Conservation (phyloP, 2,329 filamentous ascomycete genomes). For the Cytospora paraplurivora region DNA sequence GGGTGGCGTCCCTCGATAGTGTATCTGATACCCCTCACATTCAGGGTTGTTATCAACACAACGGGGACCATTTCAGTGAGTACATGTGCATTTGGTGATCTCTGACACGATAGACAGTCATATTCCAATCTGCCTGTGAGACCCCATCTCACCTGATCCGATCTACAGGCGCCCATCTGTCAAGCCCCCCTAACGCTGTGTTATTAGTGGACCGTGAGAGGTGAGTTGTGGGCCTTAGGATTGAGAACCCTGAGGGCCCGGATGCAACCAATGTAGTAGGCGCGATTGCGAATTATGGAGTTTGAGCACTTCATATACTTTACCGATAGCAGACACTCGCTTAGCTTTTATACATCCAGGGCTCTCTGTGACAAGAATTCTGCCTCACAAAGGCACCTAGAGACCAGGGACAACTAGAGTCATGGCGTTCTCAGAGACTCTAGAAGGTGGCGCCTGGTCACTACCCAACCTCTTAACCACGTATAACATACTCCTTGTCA, state of each 20-base stretch:
- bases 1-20: no score
- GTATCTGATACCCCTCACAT: no score
- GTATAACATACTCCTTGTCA: neutral
- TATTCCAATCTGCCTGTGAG: neutral
- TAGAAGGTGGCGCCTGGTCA: constrained; percentile 10
- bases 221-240: neutral
- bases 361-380: neutral
- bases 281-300: neutral
- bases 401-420: neutral
- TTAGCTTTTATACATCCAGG: neutral
- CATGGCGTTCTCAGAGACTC: neutral
- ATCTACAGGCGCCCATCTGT: neutral
- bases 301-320: neutral
- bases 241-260: neutral
- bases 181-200: neutral
- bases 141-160: neutral
- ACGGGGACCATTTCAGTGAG: neutral
- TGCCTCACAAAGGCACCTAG: neutral
- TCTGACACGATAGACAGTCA: neutral
- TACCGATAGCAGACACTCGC: no score
- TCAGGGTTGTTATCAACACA: no score
- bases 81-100: neutral
- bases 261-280: neutral
- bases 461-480: neutral
- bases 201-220: neutral